Conservation (phyloP, 176 grass and related monocot species). For the Dendrocalamus sinicus region DNA sequence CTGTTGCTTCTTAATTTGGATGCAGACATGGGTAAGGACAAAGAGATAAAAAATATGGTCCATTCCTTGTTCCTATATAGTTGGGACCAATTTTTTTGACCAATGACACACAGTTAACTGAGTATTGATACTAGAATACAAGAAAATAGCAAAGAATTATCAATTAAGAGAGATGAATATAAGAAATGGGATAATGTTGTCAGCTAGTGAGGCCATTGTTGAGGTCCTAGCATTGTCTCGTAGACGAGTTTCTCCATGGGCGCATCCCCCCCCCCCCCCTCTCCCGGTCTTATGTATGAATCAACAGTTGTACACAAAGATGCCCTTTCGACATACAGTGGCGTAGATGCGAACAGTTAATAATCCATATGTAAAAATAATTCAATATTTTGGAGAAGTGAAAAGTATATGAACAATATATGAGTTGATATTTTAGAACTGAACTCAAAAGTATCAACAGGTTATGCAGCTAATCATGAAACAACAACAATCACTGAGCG, state of each 20-base stretch:
- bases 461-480: not conserved
- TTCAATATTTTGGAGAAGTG: not conserved
- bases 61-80: conserved; percentile 23
- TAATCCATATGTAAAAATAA: conserved; percentile 10
- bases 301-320: conserved; percentile 31
- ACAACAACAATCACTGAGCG: not conserved
- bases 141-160: not conserved
- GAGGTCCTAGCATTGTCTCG: conserved; percentile 36
- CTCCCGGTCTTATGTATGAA: not conserved
- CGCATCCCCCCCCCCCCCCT: not conserved
- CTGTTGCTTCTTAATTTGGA: conserved; percentile 29
- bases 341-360: not conserved
- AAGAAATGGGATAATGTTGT: conserved; percentile 18
- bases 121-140: not conserved
- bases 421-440: not conserved
- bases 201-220: conserved; percentile 6
- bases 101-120: conserved; percentile 14
- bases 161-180: conserved; percentile 14
- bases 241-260: conserved; percentile 28
- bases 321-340: conserved; percentile 22
- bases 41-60: conserved; percentile 22
- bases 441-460: not conserved
- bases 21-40: conserved; percentile 30
- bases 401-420: not conserved
- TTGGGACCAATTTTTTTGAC: not conserved